Percentiles rank a stretch among this genome's conserved stretches.
Evolutionary conservation across 1,284 basidiomycete genomes (phyloP).

Genomic region (Gymnopus androsaceus): DNA sequence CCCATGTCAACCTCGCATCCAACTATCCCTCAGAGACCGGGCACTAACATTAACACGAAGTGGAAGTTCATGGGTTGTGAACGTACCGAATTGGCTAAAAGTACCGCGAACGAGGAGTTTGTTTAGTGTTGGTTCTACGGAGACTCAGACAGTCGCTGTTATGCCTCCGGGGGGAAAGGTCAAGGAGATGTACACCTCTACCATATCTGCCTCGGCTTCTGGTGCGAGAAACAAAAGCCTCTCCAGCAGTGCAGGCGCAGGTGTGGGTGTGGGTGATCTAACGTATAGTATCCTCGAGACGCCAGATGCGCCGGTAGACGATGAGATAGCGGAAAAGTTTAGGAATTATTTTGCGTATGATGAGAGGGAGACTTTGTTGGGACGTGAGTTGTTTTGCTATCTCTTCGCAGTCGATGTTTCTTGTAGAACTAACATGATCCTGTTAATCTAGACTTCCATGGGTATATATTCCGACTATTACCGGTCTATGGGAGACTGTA

Average conservation of each 20-base stretch:
- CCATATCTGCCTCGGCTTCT: slow-evolving; percentile 30
- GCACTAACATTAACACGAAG: slow-evolving; percentile 15
- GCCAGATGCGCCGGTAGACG: slow-evolving; percentile 61
- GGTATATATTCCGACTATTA: slow-evolving; percentile 83
- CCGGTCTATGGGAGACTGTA: slow-evolving; percentile 87
- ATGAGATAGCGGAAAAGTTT: slow-evolving; percentile 75
- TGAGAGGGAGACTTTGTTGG: slow-evolving; percentile 82
- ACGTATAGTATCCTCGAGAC: slow-evolving; percentile 78
- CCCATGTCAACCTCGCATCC: slow-evolving; percentile 21
- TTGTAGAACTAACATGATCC: neutral
- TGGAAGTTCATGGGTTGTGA: slow-evolving; percentile 56
- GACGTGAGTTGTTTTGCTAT: no score
- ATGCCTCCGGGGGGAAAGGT: slow-evolving; percentile 31
- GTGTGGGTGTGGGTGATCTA: slow-evolving; percentile 54
- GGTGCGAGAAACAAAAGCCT: slow-evolving; percentile 26
- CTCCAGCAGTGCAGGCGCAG: no score
- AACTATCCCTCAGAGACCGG: slow-evolving; percentile 31
- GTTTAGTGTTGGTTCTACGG: slow-evolving; percentile 29
- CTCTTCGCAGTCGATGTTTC: no score
- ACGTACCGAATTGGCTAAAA: slow-evolving; percentile 73
- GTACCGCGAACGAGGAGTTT: slow-evolving; percentile 39
- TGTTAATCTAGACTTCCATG: slow-evolving; percentile 71
- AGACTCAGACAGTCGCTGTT: slow-evolving; percentile 22
- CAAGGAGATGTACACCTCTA: slow-evolving; percentile 61
- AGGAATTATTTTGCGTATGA: slow-evolving; percentile 79